Base-by-base conservation (phyloP, 495 filamentous ascomycete species). In the Annulohypoxylon bovei region DNA sequence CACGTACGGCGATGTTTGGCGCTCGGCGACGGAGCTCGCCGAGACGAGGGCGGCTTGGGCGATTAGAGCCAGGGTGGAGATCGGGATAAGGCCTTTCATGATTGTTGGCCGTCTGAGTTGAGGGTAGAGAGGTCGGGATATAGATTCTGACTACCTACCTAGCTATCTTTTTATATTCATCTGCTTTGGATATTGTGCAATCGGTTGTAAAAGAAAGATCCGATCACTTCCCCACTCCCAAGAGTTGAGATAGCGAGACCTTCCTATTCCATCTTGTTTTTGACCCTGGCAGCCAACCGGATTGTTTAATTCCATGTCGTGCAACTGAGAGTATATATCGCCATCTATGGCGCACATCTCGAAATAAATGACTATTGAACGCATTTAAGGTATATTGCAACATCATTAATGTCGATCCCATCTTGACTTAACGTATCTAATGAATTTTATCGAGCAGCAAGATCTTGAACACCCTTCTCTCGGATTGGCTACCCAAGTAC, bases 1-100 rank as follows among this genome's bases (percentile, higher is more conserved):
- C 27, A 78, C 73, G 57, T 73, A 75, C 30, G 32, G 88, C 65
- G 69, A 55, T 14, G n/a, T 23, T 12, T 58, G 37, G 16, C 70
- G 65, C 25, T 32, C 12, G 27, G 23, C 11, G 6, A 64, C 22
- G 23, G 65, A 60, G 6, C 54, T 49, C 40, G 70, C 64, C 22
- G 55, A 65, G 30, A 40, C 65, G 54, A 72, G 59, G 16, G 64
- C 46, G 40, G 68, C 57, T 28, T 32, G 49, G 49, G 49, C 47
- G 5, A 25, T 11, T 7, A 71, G 40, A 32, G 65, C 61, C n/a
- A 72, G 32, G 39, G 56, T 57, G 28, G 49, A 52, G 35, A 9
- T 65, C 5, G 33, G 60, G 22, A 65, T 57, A 6, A 60, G 20
- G 54, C 30, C 16, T 62, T 68, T 68, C 70, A 72, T 72, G 7